Conservation (phyloP, 2,329 filamentous ascomycete species). For the Penicillium sp. region DNA sequence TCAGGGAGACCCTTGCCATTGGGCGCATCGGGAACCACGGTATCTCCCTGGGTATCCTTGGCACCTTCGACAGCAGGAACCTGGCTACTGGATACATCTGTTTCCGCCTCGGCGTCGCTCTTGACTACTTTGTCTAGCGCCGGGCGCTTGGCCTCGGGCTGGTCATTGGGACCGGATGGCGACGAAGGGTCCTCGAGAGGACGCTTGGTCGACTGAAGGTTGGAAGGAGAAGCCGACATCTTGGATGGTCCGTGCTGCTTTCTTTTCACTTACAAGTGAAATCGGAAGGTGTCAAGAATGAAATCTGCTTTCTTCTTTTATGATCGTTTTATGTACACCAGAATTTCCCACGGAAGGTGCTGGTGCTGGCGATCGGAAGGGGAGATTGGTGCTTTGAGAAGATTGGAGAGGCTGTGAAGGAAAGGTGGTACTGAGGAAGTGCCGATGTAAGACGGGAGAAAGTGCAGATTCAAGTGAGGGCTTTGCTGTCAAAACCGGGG, state of each 20-base stretch:
- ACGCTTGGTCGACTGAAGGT: constrained; percentile 59
- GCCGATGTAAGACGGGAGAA: constrained; percentile 21
- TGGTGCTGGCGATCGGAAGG: constrained; percentile 54
- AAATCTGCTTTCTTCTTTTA: constrained; percentile 48
- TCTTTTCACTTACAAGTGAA: constrained; percentile 38
- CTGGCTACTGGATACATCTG: constrained; percentile 23
- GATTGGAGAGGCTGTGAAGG: constrained; percentile 25
- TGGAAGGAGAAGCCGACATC: constrained; percentile 62
- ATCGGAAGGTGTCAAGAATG: constrained; percentile 38
- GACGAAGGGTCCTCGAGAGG: constrained; percentile 95
- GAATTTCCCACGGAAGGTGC: constrained; percentile 83
- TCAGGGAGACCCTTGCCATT: constrained; percentile 47
- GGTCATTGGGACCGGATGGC: constrained; percentile 78
- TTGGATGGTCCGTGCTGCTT: constrained; percentile 34
- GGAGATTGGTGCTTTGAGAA: constrained; percentile 33
- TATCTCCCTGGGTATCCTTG: constrained; percentile 52
- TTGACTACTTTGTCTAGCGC: constrained; percentile 86
- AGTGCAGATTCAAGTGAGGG: constrained; percentile 22
- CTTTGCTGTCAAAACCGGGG: constrained; percentile 13
- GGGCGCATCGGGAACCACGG: constrained; percentile 57
- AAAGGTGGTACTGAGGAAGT: constrained; percentile 31
- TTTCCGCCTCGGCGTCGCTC: constrained; percentile 42
- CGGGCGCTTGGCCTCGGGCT: constrained; percentile 92
- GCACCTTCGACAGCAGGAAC: constrained; percentile 12
- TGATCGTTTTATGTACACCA: constrained; percentile 68